Conservation (phyloP, 2,329 filamentous ascomycete genomes). For the Aureobasidium vineae region DNA sequence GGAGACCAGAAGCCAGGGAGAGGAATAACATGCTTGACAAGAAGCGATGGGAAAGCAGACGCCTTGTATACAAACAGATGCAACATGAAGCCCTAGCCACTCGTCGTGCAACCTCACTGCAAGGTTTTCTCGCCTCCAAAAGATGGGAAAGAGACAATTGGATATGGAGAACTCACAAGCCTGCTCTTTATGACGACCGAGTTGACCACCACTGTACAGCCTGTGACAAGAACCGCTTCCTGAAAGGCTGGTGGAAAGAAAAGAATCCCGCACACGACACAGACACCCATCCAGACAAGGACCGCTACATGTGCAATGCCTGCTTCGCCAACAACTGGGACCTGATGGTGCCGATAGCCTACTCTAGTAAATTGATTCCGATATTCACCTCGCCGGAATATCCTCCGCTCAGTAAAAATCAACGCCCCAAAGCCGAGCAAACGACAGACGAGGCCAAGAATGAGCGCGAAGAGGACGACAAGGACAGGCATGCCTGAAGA, state of each 20-base stretch:
- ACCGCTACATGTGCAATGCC: not conserved
- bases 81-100: too few species aligned
- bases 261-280: not conserved
- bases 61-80: too few species aligned
- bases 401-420: not conserved
- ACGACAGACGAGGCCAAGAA: not conserved
- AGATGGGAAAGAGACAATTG: not conserved
- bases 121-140: too few species aligned
- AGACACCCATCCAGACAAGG: not conserved
- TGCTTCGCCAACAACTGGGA: not conserved
- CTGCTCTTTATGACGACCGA: not conserved
- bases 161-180: not conserved
- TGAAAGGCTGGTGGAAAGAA: not conserved
- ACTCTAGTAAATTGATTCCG: not conserved
- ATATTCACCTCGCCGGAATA: not conserved
- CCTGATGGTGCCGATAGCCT: not conserved
- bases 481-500: not conserved
- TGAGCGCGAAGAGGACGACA: not conserved
- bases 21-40: too few species aligned
- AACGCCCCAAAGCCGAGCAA: not conserved
- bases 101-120: too few species aligned
- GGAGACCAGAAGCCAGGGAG: too few species aligned
- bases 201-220: not conserved
- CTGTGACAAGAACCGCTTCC: not conserved
- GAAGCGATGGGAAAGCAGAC: too few species aligned